A percentile compares a stretch with the other conserved stretches of the same genome.
phyloP scores from a whole-genome alignment of 192 early-diverging fungal genomes.

The Coemansia sp. region DNA sequence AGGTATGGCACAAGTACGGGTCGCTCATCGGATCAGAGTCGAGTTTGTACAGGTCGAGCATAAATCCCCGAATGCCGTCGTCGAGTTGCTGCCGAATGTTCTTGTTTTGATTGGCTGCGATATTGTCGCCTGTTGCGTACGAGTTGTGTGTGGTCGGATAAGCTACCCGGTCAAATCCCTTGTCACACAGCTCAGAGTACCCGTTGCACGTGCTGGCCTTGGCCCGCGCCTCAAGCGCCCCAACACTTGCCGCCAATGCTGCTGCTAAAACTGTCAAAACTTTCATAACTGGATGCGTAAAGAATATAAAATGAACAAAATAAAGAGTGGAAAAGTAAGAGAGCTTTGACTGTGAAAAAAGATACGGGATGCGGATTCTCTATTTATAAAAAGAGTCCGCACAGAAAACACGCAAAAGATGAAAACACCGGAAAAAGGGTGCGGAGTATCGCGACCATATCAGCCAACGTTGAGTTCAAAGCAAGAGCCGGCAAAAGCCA shows the following conservation, averaged over 20 bases:
- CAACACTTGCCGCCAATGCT: neutral
- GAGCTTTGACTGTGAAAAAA: constrained; percentile 1
- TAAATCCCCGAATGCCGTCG: constrained; percentile 73
- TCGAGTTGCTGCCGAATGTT: constrained; percentile 64
- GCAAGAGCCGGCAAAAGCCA: neutral
- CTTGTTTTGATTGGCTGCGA: constrained; percentile 68
- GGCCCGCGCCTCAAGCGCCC: constrained; percentile 3
- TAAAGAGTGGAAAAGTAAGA: neutral
- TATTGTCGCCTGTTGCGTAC: constrained; percentile 56
- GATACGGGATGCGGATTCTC: neutral
- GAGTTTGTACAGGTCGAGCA: constrained; percentile 62
- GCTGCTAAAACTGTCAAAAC: constrained; percentile 6
- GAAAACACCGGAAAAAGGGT: neutral
- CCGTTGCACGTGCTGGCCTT: constrained; percentile 61
- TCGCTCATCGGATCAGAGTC: constrained; percentile 14
- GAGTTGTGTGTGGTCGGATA: constrained; percentile 77
- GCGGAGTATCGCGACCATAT: neutral
- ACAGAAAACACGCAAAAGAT: neutral
- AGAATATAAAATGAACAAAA: constrained; percentile 1
- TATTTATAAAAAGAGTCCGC: too few species aligned
- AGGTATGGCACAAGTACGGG: constrained; percentile 67
- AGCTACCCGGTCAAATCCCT: constrained; percentile 63
- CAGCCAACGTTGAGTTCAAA: neutral
- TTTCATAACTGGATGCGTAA: neutral
- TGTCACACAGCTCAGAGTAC: constrained; percentile 63